Evolutionary conservation across 2,329 filamentous ascomycete genomes (phyloP), one percentile per base, ranked within the genome.

Genomic region (Cladobotryum protrusum): DNA sequence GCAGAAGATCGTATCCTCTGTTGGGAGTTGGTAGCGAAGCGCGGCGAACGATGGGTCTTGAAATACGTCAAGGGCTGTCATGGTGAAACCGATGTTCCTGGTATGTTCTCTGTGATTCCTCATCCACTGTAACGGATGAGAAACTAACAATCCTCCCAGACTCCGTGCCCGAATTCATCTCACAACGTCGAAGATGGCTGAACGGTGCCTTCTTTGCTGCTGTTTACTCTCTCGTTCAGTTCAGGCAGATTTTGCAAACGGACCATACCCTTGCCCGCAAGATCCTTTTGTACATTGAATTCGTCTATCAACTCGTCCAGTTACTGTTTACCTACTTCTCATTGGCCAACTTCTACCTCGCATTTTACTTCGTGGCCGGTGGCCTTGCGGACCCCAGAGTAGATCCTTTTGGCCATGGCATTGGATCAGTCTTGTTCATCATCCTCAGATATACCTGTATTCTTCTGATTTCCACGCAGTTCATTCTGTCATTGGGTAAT

Each of bases 131-230:
- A 14, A 34, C 37, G 17, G 5, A 4, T 15, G 47, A 17, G 44
- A 52, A 51, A 55, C 64, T 67, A 55, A 69, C 52, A 15, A n/a
- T 56, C 34, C 18, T 20, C 9, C 3, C 61, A 88, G 93, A 99
- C 67, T 71, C 88, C 8, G 88, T 99, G 2, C 91, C 95, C 2
- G 93, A 99, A 61, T 99, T 99, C 63, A 91, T 99, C 62, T 97
- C 91, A 0, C 93, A 99, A 64, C 86, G 93, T 63, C 83, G 93
- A 64, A 83, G 93, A 68, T 99, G 93, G 93, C 83, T 99, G 54
- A 99, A 99, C 66, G 93, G 93, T 64, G 93, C 93, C 57, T 99
- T 99, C 75, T 99, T 99, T 66, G 95, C 93, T 0, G 93, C 93
- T 40, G 91, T 97, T 47, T 99, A 97, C 75, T 97, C 92, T 2